Evolutionary conservation across 768 basidiomycete species (phyloP).

Genomic region (Tulasnella calospora): DNA sequence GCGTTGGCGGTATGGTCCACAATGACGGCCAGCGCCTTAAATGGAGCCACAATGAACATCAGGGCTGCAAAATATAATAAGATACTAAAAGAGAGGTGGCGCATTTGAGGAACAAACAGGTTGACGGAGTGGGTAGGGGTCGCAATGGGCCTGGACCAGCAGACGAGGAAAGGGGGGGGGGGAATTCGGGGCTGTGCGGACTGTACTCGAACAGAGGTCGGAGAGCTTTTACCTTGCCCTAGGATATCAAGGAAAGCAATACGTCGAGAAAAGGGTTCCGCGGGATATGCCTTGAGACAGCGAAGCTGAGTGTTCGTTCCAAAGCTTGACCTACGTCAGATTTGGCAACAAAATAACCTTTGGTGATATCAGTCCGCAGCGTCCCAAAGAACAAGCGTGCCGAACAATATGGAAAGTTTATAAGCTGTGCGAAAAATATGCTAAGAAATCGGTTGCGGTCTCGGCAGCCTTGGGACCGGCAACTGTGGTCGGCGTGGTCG

Average conservation of each 20-base stretch:
- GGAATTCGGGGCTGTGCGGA: background rate
- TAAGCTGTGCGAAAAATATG: background rate
- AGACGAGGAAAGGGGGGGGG: background rate
- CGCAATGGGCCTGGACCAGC: background rate
- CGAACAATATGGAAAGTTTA: background rate
- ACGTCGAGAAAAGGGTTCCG: background rate
- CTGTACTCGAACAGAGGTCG: background rate
- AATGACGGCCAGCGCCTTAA: background rate
- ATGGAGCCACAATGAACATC: background rate
- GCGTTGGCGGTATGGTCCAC: background rate
- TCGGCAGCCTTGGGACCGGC: background rate
- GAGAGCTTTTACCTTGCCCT: background rate
- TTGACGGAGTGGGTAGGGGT: background rate
- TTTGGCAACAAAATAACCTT: background rate
- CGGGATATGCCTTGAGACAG: background rate
- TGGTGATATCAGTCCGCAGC: background rate
- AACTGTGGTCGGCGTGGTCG: background rate
- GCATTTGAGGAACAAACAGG: background rate
- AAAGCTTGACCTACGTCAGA: background rate
- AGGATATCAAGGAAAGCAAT: background rate
- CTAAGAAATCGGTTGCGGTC: background rate
- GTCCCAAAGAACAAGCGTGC: background rate
- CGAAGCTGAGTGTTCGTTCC: background rate
- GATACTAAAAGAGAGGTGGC: background rate
- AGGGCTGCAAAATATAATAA: background rate